Evolutionary conservation across 2,329 filamentous ascomycete genomes (phyloP).

Genomic region (Epichloe uncinata): DNA sequence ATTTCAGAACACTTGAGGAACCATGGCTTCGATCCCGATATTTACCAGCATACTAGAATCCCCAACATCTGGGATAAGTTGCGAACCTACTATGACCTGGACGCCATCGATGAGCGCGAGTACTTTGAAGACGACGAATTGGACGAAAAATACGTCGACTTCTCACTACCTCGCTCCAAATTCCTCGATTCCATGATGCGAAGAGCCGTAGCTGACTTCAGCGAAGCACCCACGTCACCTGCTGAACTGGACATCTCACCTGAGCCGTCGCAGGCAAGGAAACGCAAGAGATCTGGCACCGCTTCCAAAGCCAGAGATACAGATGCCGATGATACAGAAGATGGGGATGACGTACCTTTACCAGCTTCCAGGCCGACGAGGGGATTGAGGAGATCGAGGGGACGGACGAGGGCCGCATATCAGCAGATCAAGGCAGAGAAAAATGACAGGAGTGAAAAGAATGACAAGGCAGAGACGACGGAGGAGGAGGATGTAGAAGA

Average conservation of each 20-base stretch:
- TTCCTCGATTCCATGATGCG: conserved; percentile 35
- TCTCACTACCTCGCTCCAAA: conserved; percentile 41
- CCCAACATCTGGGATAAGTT: conserved; percentile 89
- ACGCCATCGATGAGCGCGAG: conserved; percentile 75
- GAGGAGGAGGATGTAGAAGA: conserved; percentile 18
- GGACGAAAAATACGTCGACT: conserved; percentile 50
- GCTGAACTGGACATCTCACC: conserved; percentile 28
- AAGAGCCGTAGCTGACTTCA: conserved; percentile 29
- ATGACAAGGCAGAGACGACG: conserved; percentile 17
- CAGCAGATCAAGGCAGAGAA: conserved; percentile 25
- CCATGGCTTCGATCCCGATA: conserved; percentile 61
- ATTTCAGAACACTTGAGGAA: conserved; percentile 70
- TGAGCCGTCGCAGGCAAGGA: conserved; percentile 20
- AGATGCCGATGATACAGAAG: conserved; percentile 36
- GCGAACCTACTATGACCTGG: conserved; percentile 68
- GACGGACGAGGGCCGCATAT: conserved; percentile 30
- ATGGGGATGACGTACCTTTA: conserved; percentile 27
- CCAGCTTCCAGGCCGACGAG: conserved; percentile 25
- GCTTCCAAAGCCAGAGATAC: conserved; percentile 24
- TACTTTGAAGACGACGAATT: conserved; percentile 47
- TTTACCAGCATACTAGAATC: conserved; percentile 69
- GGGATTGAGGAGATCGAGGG: conserved; percentile 22
- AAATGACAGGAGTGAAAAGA: conserved; percentile 11
- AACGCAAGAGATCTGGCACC: conserved; percentile 31
- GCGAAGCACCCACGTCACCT: conserved; percentile 35